Conservation (phyloP, 768 basidiomycete genomes). For the Hemileccinum impolitum region DNA sequence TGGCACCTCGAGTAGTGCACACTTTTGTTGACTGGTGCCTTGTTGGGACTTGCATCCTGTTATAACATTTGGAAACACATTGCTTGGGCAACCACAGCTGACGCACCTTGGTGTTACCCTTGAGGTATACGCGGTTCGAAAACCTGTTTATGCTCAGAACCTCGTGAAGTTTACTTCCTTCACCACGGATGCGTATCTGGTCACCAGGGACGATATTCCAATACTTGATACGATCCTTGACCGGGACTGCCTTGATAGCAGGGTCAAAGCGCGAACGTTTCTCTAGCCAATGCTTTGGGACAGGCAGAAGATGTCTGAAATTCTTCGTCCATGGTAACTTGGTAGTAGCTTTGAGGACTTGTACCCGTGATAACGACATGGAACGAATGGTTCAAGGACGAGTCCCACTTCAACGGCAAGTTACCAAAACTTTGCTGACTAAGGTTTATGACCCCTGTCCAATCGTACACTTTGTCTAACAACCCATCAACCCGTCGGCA, state of each 20-base stretch:
- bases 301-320: constrained; percentile 60
- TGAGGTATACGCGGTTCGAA: constrained; percentile 64
- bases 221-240: constrained; percentile 70
- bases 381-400: background rate
- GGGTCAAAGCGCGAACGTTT: constrained; percentile 42
- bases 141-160: constrained; percentile 72
- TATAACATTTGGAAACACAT: constrained; percentile 1
- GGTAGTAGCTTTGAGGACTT: constrained; percentile 48
- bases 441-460: constrained; percentile 13
- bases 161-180: constrained; percentile 60
- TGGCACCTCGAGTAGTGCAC: constrained; percentile 82
- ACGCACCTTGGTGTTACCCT: constrained; percentile 35
- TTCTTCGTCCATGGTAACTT: constrained; percentile 57
- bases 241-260: constrained; percentile 50
- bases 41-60: constrained; percentile 22
- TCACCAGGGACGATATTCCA: constrained; percentile 91
- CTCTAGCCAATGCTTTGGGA: constrained; percentile 54
- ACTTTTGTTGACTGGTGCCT: constrained; percentile 27
- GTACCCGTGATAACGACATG: constrained; percentile 32
- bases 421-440: constrained; percentile 14
- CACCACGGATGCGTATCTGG: constrained; percentile 66
- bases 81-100: background rate
- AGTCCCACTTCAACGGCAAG: background rate
- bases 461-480: too few relatives aligned
- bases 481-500: constrained; percentile 18